Evolutionary conservation across 768 basidiomycete species (phyloP), one percentile per base, ranked within the genome.

Genomic region (Imleria badia): DNA sequence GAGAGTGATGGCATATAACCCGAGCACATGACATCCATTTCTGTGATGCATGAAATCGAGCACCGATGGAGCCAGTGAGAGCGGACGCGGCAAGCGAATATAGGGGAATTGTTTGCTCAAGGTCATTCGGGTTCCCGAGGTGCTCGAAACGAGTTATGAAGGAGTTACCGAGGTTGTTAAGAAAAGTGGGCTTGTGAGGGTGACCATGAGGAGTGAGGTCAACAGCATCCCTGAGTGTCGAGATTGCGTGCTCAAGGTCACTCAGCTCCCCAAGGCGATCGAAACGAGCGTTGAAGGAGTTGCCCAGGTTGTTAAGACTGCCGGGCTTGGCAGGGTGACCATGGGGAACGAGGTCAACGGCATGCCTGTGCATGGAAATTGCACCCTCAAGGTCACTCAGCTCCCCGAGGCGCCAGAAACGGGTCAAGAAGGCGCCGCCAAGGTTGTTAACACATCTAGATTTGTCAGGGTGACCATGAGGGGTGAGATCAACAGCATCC

Each of bases 1-100:
- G 58, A 29, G 62, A 54, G 20, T 17, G 23, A 3, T 60, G 45
- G 2, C 40, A 39, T 17, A 58, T 8, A 31, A 3, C 4, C 10
- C 38, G 57, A 26, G 57, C 57, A 35, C 52, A 48, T 10, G 41
- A 41, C 19, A 43, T 42, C 57, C 57, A 58, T 22, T 15, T 26
- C 22, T n/a, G 48, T 6, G 45, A 47, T 20, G 62, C 55, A 40
- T 20, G 22, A n/a, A 59, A 48, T 26, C 56, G 22, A 34, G 26
- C 26, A 26, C 6, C 26, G 26, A 6, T 26, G 26, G 26, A 6
- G 26, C 26, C 26, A 26, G 26, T 26, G 26, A 6, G 26, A 6
- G 26, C 26, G 26, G 26, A 26, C 26, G 26, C 26, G 6, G 26
- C 26, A 26, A 4, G 26, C 26, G 26, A 26, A 26, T 26, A 26